Evolutionary conservation across 179 eudicot species (phyloP).

Genomic region (Spinacia oleracea): DNA sequence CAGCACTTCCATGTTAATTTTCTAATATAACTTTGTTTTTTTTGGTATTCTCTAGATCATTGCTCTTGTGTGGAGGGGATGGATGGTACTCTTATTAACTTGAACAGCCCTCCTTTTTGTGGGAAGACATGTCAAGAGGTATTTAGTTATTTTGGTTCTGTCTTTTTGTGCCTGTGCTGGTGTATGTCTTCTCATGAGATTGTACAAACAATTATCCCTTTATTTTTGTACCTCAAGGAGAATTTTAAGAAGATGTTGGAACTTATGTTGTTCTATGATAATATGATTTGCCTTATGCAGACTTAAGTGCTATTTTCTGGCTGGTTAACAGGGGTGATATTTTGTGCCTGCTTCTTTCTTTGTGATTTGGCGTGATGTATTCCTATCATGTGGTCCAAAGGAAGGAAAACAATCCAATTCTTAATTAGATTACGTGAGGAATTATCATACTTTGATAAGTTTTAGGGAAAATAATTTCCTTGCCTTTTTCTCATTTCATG

Average conservation of each 20-base stretch:
- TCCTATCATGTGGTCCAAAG: too few relatives aligned
- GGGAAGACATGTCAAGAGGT: slow-evolving; percentile 83
- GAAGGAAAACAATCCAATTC: too few relatives aligned
- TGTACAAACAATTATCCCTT: background rate
- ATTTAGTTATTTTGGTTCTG: slow-evolving; percentile 13
- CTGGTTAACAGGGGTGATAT: background rate
- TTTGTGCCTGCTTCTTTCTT: background rate
- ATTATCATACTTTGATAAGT: too few relatives aligned
- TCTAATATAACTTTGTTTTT: slow-evolving; percentile 11
- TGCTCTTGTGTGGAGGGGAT: slow-evolving; percentile 57
- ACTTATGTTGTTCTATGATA: background rate
- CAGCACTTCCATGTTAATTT: slow-evolving; percentile 10
- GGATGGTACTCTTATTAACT: slow-evolving; percentile 35
- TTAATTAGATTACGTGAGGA: too few relatives aligned
- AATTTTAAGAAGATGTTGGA: background rate
- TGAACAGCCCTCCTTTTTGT: slow-evolving; percentile 56
- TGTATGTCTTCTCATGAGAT: background rate
- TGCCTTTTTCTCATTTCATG: too few relatives aligned
- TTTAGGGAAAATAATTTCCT: too few relatives aligned
- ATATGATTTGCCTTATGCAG: background rate
- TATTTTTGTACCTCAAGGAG: background rate
- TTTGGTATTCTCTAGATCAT: slow-evolving; percentile 52
- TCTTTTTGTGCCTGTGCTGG: background rate
- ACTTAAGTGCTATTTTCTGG: background rate
- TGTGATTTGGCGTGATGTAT: background rate